phyloP scores from a whole-genome alignment of 2,329 filamentous ascomycete species.

The Neonectria punicea region DNA sequence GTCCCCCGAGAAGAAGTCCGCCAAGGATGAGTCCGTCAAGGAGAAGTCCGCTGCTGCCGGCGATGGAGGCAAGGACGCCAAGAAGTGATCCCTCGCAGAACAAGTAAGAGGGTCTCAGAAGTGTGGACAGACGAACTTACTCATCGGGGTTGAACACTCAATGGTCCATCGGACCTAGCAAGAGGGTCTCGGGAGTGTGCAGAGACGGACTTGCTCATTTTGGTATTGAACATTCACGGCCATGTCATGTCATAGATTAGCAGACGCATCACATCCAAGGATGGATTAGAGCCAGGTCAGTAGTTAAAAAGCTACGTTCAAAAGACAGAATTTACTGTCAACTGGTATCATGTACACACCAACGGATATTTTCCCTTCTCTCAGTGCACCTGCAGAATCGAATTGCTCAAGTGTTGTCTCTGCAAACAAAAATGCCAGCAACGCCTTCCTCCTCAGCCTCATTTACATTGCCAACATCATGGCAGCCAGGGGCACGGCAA shows the following conservation, averaged over 20 bases:
- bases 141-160: neutral
- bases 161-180: neutral
- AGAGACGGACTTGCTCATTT: neutral
- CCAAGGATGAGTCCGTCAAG: neutral
- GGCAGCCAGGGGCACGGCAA: slow-evolving; percentile 47
- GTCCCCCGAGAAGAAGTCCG: neutral
- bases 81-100: neutral
- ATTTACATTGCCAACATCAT: slow-evolving; percentile 48
- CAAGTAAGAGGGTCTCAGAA: slow-evolving; percentile 3
- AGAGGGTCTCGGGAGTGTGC: neutral
- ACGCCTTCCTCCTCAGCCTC: slow-evolving; percentile 1
- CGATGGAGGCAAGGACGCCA: neutral
- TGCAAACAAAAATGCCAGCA: slow-evolving; percentile 7
- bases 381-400: slow-evolving; percentile 22
- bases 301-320: slow-evolving; percentile 21
- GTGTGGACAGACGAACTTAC: neutral
- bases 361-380: slow-evolving; percentile 21
- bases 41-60: slow-evolving; percentile 9
- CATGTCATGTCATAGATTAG: neutral
- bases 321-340: slow-evolving; percentile 14
- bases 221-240: neutral
- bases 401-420: slow-evolving; percentile 18
- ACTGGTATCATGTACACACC: slow-evolving; percentile 27
- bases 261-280: slow-evolving; percentile 1
- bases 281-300: slow-evolving; percentile 4